Percentiles rank a stretch among this genome's conserved stretches.
Conservation (phyloP, 441 rosid species). For the Viola pubescens region DNA sequence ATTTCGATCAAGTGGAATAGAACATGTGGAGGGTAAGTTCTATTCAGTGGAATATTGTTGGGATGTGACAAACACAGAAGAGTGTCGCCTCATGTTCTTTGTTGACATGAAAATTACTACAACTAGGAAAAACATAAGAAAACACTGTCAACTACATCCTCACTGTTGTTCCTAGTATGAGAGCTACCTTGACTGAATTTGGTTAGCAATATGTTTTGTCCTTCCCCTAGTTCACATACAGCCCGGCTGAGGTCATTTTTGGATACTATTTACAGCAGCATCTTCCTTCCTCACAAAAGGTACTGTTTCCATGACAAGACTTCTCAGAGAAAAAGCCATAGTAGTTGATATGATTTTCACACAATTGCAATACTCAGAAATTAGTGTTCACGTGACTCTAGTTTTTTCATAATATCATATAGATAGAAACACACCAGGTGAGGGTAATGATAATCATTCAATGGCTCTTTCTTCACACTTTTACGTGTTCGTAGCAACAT, state of each 20-base stretch:
- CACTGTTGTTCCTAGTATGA: constrained; percentile 11
- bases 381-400: too few species aligned
- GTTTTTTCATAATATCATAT: too few species aligned
- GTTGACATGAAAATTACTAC: constrained; percentile 14
- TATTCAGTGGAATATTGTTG: too few species aligned
- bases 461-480: too few species aligned
- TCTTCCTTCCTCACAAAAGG: background rate
- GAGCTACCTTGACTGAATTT: constrained; percentile 14
- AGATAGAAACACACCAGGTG: too few species aligned
- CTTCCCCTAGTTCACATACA: background rate
- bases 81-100: constrained; percentile 22
- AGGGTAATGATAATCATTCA: too few species aligned
- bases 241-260: constrained; percentile 2
- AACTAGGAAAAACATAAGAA: constrained; percentile 9
- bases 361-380: too few species aligned
- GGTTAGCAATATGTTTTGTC: background rate
- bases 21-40: too few species aligned
- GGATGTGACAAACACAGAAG: constrained; percentile 21
- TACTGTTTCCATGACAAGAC: background rate
- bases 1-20: too few species aligned
- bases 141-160: constrained; percentile 15
- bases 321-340: background rate
- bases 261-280: background rate
- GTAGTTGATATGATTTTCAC: too few species aligned
- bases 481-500: too few species aligned